These are phyloP conservation scores for Globisporangium yorkense DNA, from an alignment of 352 stramenopile genomes.

Conservation along the genomic window DNA sequence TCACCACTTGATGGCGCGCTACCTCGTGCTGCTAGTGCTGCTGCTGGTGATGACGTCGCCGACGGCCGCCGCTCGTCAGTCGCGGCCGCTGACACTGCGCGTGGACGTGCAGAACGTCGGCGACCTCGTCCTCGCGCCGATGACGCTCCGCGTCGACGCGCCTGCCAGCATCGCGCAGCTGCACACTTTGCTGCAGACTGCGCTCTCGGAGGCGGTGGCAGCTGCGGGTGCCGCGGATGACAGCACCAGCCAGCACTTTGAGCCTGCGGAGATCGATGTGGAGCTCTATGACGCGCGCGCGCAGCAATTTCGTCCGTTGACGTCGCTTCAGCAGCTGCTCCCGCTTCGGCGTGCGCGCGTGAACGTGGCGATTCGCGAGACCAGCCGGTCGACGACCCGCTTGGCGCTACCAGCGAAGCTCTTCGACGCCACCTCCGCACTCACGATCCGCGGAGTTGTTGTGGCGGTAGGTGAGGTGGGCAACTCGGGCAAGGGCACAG, in stretches of 20 bases:
- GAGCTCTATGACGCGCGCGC: constrained; percentile 33
- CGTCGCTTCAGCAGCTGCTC: constrained; percentile 21
- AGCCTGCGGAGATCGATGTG: constrained; percentile 20
- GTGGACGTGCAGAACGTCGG: constrained; percentile 14
- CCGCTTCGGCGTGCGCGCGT: constrained; percentile 23
- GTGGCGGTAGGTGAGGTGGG: constrained; percentile 60
- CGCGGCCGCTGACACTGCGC: constrained; percentile 8
- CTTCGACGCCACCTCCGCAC: constrained; percentile 41
- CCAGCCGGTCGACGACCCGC: constrained; percentile 10
- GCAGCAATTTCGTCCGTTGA: constrained; percentile 27
- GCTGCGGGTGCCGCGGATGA: background rate
- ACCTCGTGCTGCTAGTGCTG: background rate
- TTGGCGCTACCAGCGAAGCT: constrained; percentile 46
- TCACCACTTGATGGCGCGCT: constrained; percentile 8
- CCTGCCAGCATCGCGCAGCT: constrained; percentile 6
- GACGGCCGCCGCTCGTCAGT: background rate
- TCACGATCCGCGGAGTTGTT: constrained; percentile 47
- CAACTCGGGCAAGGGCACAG: constrained; percentile 83
- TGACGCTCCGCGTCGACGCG: constrained; percentile 7
- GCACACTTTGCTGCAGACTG: constrained; percentile 1
- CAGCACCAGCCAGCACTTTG: background rate
- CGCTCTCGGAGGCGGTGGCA: background rate
- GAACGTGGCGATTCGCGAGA: constrained; percentile 28
- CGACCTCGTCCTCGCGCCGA: background rate
- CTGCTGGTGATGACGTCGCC: background rate